A percentile compares a stretch with the other conserved stretches of the same genome.
These are phyloP conservation scores for Yamadazyma taylorii DNA, from an alignment of 1,139 yeast genomes.

Conservation along the genomic window DNA sequence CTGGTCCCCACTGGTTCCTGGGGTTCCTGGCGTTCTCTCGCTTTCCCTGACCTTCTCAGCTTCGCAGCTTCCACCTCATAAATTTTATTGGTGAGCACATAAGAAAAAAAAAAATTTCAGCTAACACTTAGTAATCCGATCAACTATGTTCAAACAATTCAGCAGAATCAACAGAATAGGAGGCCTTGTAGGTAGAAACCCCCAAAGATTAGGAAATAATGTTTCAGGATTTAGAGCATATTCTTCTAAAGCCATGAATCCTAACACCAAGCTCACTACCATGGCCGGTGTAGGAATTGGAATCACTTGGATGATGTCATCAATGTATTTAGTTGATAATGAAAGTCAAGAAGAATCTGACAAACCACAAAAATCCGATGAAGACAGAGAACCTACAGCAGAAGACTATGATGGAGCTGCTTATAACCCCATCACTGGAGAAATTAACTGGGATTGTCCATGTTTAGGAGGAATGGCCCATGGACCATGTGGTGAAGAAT, in stretches of 20 bases:
- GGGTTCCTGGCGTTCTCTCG: too few species aligned
- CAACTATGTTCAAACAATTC: too few species aligned
- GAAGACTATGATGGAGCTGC: conserved; percentile 55
- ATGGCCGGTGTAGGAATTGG: background rate
- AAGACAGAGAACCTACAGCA: conserved; percentile 12
- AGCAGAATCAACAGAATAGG: too few species aligned
- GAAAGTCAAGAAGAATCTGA: background rate
- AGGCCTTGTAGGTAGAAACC: too few species aligned
- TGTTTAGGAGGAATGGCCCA: conserved; percentile 99
- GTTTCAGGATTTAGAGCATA: background rate
- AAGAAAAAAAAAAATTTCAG: too few species aligned
- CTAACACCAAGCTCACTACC: background rate
- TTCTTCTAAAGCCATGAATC: background rate
- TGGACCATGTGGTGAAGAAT: conserved; percentile 98
- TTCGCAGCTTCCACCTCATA: too few species aligned
- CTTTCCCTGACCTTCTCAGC: too few species aligned
- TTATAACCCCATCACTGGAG: conserved; percentile 96
- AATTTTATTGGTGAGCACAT: too few species aligned
- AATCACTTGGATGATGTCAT: background rate
- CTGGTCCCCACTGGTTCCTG: too few species aligned
- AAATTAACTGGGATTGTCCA: conserved; percentile 99
- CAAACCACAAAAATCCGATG: background rate
- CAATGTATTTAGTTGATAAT: background rate
- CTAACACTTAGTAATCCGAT: too few species aligned
- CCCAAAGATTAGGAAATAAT: too few species aligned